phyloP scores from a whole-genome alignment of 345 rosid species.

The Physaria fendleri region DNA sequence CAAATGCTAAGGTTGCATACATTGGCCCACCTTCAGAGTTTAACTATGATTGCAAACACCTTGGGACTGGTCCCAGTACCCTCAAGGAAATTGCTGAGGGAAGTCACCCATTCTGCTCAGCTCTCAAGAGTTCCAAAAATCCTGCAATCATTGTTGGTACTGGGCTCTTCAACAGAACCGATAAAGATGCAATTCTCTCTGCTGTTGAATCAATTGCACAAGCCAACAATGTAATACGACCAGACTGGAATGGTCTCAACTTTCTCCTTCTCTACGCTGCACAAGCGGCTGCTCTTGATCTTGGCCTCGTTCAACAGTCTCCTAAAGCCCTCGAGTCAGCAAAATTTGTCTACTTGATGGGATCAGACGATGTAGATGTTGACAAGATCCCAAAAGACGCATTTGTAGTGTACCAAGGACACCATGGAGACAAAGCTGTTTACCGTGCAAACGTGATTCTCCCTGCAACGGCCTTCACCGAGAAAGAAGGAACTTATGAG shows the following conservation, averaged over 20 bases:
- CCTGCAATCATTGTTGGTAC: conserved; percentile 89
- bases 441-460: conserved; percentile 85
- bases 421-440: conserved; percentile 84
- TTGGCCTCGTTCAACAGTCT: conserved; percentile 80
- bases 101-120: conserved; percentile 58
- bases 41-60: conserved; percentile 74
- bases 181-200: conserved; percentile 69
- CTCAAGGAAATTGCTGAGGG: conserved; percentile 72
- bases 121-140: conserved; percentile 62
- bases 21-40: conserved; percentile 68
- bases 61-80: conserved; percentile 76
- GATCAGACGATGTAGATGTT: conserved; percentile 80
- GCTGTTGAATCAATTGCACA: conserved; percentile 60
- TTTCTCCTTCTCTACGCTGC: conserved; percentile 81
- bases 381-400: conserved; percentile 79
- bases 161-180: conserved; percentile 69
- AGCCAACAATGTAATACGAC: conserved; percentile 53
- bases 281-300: conserved; percentile 97
- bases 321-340: conserved; percentile 56
- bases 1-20: conserved; percentile 78
- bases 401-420: conserved; percentile 89
- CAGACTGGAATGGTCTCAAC: conserved; percentile 89
- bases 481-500: conserved; percentile 88
- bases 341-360: conserved; percentile 88
- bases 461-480: conserved; percentile 80